Percentiles rank a stretch among this genome's conserved stretches.
These are phyloP conservation scores for Phytophthora multivora DNA, from an alignment of 352 stramenopile species.

Conservation along the genomic window DNA sequence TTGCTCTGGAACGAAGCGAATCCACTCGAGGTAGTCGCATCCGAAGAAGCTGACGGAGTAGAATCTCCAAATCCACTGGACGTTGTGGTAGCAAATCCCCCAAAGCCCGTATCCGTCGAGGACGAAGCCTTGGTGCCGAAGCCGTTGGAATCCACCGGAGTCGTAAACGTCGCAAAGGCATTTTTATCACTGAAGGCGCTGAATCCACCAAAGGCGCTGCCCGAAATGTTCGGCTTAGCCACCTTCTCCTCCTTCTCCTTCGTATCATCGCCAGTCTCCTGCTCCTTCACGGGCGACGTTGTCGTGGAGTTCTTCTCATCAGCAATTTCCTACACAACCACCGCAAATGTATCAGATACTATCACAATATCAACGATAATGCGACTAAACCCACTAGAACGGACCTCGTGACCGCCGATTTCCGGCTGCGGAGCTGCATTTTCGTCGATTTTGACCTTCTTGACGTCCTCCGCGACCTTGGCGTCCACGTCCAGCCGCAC, in stretches of 20 bases:
- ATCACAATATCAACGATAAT: too few relatives aligned
- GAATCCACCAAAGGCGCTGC: constrained; percentile 59
- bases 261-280: constrained; percentile 3
- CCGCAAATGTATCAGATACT: neutral
- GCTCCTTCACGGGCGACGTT: constrained; percentile 17
- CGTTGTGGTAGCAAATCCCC: constrained; percentile 10
- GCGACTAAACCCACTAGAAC: neutral
- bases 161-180: constrained; percentile 53
- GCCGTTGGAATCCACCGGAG: constrained; percentile 21
- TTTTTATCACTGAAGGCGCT: constrained; percentile 54
- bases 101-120: constrained; percentile 5
- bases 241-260: constrained; percentile 22
- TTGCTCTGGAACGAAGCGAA: constrained; percentile 66
- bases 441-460: constrained; percentile 50
- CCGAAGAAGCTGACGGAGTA: constrained; percentile 14
- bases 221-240: constrained; percentile 30
- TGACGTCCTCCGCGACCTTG: constrained; percentile 55
- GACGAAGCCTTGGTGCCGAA: constrained; percentile 30
- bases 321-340: constrained; percentile 2
- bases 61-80: constrained; percentile 31
- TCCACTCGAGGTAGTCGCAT: constrained; percentile 33
- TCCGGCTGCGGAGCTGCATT: constrained; percentile 28
- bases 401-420: constrained; percentile 31
- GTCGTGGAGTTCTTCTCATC: constrained; percentile 15
- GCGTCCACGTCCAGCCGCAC: constrained; percentile 57